A percentile compares a stretch with the other conserved stretches of the same genome.
Conservation (phyloP, 2,329 filamentous ascomycete species). For the Beauveria pseudobassiana region DNA sequence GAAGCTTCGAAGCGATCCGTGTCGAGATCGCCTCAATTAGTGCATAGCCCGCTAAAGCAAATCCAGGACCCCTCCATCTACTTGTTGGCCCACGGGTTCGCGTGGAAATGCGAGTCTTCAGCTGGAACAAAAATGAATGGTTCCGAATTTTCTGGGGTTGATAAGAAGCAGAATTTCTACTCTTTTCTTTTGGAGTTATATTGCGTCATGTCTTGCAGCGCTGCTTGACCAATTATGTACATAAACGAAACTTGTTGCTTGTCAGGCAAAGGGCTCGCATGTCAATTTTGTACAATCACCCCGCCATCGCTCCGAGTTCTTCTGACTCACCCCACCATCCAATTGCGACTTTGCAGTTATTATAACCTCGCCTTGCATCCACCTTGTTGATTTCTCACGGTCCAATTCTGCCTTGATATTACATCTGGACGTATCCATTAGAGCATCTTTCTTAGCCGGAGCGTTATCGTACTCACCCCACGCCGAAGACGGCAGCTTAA, state of each 20-base stretch:
- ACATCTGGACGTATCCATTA: background rate
- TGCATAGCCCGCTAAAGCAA: conserved; percentile 1
- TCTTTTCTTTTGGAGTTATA: too few species aligned
- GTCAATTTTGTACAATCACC: conserved; percentile 8
- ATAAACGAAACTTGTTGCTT: conserved; percentile 2
- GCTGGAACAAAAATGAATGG: too few species aligned
- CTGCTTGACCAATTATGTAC: conserved; percentile 3
- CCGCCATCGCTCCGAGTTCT: conserved; percentile 10
- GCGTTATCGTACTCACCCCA: background rate
- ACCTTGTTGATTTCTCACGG: background rate
- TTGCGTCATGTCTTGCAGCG: background rate
- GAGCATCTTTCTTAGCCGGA: background rate
- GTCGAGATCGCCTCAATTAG: background rate
- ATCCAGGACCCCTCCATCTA: background rate
- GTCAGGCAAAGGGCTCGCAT: background rate
- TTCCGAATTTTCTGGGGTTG: background rate
- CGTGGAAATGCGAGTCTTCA: too few species aligned
- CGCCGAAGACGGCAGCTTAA: conserved; percentile 1
- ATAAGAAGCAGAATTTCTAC: background rate
- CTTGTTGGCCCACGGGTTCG: background rate
- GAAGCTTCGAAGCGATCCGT: background rate
- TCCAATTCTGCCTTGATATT: background rate
- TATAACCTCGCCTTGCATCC: background rate
- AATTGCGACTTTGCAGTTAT: background rate
- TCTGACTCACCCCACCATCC: conserved; percentile 12